A percentile compares a stretch with the other conserved stretches of the same genome.
phyloP scores from a whole-genome alignment of 345 rosid genomes.

The Gynandropsis gynandra region DNA sequence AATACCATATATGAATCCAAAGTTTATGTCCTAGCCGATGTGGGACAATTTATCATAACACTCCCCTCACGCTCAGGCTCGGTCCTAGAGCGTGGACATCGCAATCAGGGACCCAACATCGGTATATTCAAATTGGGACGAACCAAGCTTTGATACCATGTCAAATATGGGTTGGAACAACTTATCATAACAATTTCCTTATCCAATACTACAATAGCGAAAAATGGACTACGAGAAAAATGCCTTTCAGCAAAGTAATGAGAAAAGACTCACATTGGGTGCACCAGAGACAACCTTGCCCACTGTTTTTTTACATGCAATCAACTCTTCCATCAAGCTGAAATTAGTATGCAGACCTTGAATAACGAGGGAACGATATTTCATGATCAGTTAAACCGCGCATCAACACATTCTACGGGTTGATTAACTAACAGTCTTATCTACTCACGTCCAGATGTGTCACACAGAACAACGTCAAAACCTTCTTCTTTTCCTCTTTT shows the following conservation, averaged over 20 bases:
- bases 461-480: conserved; percentile 81
- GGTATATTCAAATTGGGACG: too few relatives aligned
- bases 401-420: conserved; percentile 7
- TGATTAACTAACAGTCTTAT: conserved; percentile 10
- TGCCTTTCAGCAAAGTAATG: conserved; percentile 8
- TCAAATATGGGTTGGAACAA: too few relatives aligned
- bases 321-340: conserved; percentile 92
- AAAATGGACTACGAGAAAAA: background rate
- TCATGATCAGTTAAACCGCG: conserved; percentile 19
- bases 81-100: too few relatives aligned
- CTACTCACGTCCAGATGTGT: conserved; percentile 92
- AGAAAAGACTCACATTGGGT: conserved; percentile 53
- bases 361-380: conserved; percentile 12
- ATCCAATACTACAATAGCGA: background rate
- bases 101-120: too few relatives aligned
- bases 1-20: too few relatives aligned
- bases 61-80: too few relatives aligned
- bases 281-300: conserved; percentile 75
- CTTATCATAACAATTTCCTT: too few relatives aligned
- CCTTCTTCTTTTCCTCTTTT: conserved; percentile 85
- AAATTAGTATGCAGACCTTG: conserved; percentile 92
- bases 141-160: too few relatives aligned
- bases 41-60: too few relatives aligned
- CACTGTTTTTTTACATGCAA: conserved; percentile 82
- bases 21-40: too few relatives aligned